Conservation (phyloP, 1,139 yeast species). For the Hemisphaericaspora xylanilytica region DNA sequence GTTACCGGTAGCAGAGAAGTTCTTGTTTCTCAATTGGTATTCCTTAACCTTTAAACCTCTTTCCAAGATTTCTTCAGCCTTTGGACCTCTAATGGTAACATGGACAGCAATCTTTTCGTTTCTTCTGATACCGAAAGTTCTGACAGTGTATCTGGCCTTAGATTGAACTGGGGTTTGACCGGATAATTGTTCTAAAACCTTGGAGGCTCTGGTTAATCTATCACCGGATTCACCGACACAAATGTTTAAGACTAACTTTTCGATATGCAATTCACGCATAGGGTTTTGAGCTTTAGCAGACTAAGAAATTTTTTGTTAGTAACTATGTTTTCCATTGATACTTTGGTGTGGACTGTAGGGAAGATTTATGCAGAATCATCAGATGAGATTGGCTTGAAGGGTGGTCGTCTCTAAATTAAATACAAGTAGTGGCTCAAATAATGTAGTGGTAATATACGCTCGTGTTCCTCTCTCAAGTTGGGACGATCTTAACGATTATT, state of each 20-base stretch:
- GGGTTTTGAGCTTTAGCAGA: conserved; percentile 47
- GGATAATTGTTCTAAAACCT: conserved; percentile 98
- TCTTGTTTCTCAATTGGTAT: conserved; percentile 90
- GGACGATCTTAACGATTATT: no score
- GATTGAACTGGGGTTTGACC: conserved; percentile 99
- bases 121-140: conserved; percentile 99
- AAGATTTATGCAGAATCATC: background rate
- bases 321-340: background rate
- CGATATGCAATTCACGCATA: conserved; percentile 99
- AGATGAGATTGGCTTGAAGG: background rate
- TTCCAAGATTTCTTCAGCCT: conserved; percentile 99
- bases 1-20: conserved; percentile 99
- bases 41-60: conserved; percentile 99
- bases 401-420: no score
- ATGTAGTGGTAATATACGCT: no score
- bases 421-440: no score
- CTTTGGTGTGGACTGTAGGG: background rate
- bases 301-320: conserved; percentile 18
- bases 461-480: no score
- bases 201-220: conserved; percentile 99
- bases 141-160: conserved; percentile 99
- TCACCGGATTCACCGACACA: conserved; percentile 99
- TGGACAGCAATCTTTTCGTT: conserved; percentile 99
- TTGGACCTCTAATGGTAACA: conserved; percentile 99
- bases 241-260: conserved; percentile 98